Base-by-base conservation (phyloP, 116 monocot species). In the Phalaenopsis hybrid region DNA sequence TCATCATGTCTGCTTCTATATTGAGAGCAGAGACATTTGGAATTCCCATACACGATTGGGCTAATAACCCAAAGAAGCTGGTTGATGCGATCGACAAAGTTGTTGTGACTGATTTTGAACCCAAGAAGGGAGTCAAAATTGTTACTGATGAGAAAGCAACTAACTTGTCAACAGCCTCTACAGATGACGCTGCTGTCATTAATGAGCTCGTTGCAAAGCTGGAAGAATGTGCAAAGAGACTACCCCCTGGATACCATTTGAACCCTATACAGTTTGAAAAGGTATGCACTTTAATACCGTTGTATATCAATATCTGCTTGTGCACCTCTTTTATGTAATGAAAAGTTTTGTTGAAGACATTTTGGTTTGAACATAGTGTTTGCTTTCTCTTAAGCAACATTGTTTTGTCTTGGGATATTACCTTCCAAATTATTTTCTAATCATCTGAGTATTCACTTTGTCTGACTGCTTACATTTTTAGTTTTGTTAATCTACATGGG, bases 21-120 rank as follows among this genome's bases (percentile, higher is more conserved):
- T 77, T 90, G 49, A 85, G 90, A 80, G 90, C 90, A 8, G 86
- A 78, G 82, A 80, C 85, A 74, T 90, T 90, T 78, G 84, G 90
- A 48, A 85, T 90, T 34, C 73, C 82, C 0, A 72, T 90, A 75
- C 90, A 88, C 58, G 90, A 90, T 17, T 90, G 88, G 90, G 84
- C 88, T 9, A 86, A 86, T 41, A 86, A 82, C 63, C 72, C 83
- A 70, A 52, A 48, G 49, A 88, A 85, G 74, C 83, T 90, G 76
- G 83, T 83, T 55, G 78, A 84, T 73, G 83, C 86, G 74, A 78
- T 90, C 33, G 44, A 84, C 51, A 85, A 79, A 15, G 86, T 90
- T 0, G 23, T 78, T 25, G 88, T 90, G 23, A 88, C 90, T 61
- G 88, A 85, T 28, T 88, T 90, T 79, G 69, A 78, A 51, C 90